Evolutionary conservation across 495 filamentous ascomycete genomes (phyloP).

Genomic region (Evernia prunastri): DNA sequence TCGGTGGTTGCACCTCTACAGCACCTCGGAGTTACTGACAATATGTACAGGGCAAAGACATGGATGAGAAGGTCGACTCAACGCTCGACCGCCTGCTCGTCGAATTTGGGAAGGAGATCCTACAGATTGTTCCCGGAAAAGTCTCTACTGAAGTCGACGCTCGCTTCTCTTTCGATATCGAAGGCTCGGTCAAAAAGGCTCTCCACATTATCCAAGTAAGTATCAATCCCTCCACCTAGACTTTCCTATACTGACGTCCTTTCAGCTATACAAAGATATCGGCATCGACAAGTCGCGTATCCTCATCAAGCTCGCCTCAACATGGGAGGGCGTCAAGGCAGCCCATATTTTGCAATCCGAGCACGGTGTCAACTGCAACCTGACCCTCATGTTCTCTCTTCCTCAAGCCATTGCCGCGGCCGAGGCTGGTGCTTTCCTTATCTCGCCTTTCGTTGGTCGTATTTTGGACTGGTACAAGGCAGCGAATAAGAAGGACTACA

Average conservation of each 20-base stretch:
- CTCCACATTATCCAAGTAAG: slow-evolving; percentile 91
- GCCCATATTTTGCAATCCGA: slow-evolving; percentile 88
- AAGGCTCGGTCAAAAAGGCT: slow-evolving; percentile 91
- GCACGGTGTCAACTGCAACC: slow-evolving; percentile 94
- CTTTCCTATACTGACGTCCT: slow-evolving; percentile 10
- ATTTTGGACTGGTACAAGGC: slow-evolving; percentile 99
- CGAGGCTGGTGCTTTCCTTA: slow-evolving; percentile 95
- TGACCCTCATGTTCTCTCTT: slow-evolving; percentile 98
- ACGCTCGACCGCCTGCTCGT: slow-evolving; percentile 90
- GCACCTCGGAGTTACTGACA: slow-evolving; percentile 3
- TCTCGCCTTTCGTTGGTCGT: slow-evolving; percentile 98
- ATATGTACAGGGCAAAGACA: slow-evolving; percentile 40
- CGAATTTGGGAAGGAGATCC: slow-evolving; percentile 95
- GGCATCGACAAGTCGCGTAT: slow-evolving; percentile 91
- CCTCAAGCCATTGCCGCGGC: slow-evolving; percentile 94
- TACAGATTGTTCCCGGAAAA: slow-evolving; percentile 94
- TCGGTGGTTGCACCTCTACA: slow-evolving; percentile 31
- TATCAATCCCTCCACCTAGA: neutral
- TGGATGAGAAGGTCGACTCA: slow-evolving; percentile 73
- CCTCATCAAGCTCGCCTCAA: slow-evolving; percentile 54
- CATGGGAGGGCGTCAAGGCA: slow-evolving; percentile 94
- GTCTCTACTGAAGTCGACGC: slow-evolving; percentile 99
- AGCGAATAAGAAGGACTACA: slow-evolving; percentile 85
- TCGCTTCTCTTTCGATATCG: slow-evolving; percentile 88
- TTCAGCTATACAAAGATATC: slow-evolving; percentile 84